Base-by-base conservation (phyloP, 768 basidiomycete species). In the Boletus subcaerulescens region DNA sequence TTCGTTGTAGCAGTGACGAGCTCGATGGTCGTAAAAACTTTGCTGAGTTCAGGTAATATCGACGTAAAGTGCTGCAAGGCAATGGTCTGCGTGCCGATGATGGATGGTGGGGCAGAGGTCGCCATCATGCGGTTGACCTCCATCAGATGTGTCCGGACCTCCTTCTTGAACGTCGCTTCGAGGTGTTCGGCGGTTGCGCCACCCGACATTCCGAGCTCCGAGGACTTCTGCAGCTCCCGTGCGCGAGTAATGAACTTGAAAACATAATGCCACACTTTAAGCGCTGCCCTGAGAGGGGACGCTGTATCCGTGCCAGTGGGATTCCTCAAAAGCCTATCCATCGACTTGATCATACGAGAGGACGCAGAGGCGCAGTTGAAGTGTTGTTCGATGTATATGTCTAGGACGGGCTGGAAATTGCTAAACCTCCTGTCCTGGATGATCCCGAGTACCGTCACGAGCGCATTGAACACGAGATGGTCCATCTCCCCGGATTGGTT, bases 231-330 rank as follows among this genome's bases (percentile, higher is more conserved):
- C 43, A 96, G 69, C 63, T 93, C 92, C 35, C 94, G 78, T 3
- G 94, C 87, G n/a, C 91, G 82, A 15, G 90, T 85, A 64, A 97
- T 89, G 72, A 98, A 92, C 68, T 91, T 91, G 83, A 98, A 92
- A 62, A 98, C 85, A 66, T 95, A 93, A 65, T 93, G 89, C 93
- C 93, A 96, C 31, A 98, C 96, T 70, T 98, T 98, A 56, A 98
- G 77, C 15, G 94, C 90, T 12, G 92, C 86, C 33, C 95, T 86
- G 52, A 98, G 79, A 6, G 83, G 81, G 17, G 89, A 86, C 0
- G 89, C 93, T 4, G 81, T 83, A 22, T 91, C 89, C 10, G 77
- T 73, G 20, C 84, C 80, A 0, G 86, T 83, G 13, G 92, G 91
- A 62, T 87, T 82, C 35, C 76, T 75, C 39, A 98, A 76, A 14